phyloP scores from a whole-genome alignment of 208 protist species.

The Giardia muris region DNA sequence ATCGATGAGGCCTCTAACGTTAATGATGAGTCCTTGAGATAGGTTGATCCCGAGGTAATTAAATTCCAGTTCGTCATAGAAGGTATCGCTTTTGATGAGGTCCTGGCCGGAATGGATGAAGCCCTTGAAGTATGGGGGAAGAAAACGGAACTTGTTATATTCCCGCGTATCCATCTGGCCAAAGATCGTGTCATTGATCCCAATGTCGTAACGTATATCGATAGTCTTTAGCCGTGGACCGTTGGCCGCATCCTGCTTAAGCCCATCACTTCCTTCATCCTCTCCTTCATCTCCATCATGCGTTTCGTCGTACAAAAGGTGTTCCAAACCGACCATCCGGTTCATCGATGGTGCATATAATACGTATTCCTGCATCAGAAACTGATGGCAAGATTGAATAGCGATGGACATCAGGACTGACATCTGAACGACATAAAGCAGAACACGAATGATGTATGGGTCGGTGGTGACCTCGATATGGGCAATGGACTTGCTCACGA shows the following conservation, averaged over 20 bases:
- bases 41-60: not conserved
- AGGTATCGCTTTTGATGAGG: not conserved
- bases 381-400: not conserved
- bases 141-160: not conserved
- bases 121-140: not conserved
- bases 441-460: not conserved
- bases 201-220: not conserved
- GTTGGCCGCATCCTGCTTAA: not conserved
- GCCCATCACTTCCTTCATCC: not conserved
- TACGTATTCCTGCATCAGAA: not conserved
- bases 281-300: not conserved
- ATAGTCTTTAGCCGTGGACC: not conserved
- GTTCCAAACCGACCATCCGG: not conserved
- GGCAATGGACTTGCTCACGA: not conserved
- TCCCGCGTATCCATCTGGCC: not conserved
- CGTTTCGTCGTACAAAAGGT: not conserved
- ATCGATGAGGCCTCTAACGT: not conserved
- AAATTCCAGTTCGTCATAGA: not conserved
- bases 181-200: not conserved
- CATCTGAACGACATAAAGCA: not conserved
- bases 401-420: not conserved
- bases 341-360: not conserved
- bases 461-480: not conserved
- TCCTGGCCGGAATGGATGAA: not conserved
- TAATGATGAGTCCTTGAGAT: not conserved